Conservation (phyloP, 2,329 filamentous ascomycete species). For the Cladophialophora psammophila region DNA sequence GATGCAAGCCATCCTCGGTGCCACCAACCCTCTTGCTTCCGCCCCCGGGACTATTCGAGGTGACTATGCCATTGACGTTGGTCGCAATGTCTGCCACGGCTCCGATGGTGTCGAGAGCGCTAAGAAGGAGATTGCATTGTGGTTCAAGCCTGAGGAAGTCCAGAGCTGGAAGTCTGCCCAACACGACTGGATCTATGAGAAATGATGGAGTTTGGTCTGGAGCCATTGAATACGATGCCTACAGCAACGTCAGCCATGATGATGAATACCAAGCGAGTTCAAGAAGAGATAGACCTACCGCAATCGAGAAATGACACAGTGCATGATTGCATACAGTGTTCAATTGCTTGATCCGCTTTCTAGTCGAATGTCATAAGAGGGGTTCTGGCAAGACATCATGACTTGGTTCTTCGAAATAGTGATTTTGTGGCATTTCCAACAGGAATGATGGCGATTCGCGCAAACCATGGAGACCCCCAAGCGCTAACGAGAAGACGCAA, state of each 20-base stretch:
- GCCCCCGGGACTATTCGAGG: slow-evolving; percentile 98
- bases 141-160: slow-evolving; percentile 92
- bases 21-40: slow-evolving; percentile 97
- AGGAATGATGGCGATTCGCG: slow-evolving; percentile 66
- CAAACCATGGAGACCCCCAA: slow-evolving; percentile 94
- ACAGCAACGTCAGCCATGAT: slow-evolving; percentile 3
- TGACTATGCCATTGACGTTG: slow-evolving; percentile 85
- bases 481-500: slow-evolving; percentile 78
- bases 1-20: slow-evolving; percentile 80
- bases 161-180: slow-evolving; percentile 82
- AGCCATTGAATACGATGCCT: background rate
- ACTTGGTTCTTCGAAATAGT: slow-evolving; percentile 46
- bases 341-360: background rate
- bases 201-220: slow-evolving; percentile 57
- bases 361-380: background rate
- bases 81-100: slow-evolving; percentile 99
- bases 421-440: slow-evolving; percentile 50
- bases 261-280: slow-evolving; percentile 7
- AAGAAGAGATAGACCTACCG: slow-evolving; percentile 22
- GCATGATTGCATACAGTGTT: background rate
- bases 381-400: background rate
- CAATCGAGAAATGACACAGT: slow-evolving; percentile 12
- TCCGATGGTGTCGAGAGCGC: slow-evolving; percentile 98
- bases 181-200: slow-evolving; percentile 98
- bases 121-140: slow-evolving; percentile 99